These are phyloP conservation scores for Ulota crispa DNA, from an alignment of 225 moss, liverwort and hornwort species.

Conservation along the genomic window DNA sequence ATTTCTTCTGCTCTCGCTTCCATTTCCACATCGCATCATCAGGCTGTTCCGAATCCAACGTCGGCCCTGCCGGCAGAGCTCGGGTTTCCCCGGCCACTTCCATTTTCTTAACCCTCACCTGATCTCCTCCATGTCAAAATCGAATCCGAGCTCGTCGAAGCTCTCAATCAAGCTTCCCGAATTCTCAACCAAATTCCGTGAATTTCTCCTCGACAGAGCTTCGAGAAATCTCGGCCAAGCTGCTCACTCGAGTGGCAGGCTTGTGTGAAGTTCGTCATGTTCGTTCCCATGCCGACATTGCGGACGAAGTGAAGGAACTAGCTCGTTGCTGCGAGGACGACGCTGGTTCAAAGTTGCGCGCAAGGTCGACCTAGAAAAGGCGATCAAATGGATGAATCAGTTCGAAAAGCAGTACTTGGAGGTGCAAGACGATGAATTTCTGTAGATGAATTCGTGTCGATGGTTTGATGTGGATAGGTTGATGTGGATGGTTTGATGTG, in stretches of 20 bases:
- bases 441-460: too few relatives aligned
- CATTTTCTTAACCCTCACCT: constrained; percentile 16
- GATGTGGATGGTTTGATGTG: neutral
- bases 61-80: neutral
- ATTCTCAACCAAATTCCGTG: neutral
- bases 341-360: neutral
- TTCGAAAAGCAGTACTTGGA: neutral
- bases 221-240: neutral
- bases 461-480: neutral
- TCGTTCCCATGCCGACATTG: constrained; percentile 14
- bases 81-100: neutral
- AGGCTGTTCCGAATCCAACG: neutral
- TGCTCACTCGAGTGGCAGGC: neutral
- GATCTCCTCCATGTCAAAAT: neutral
- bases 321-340: neutral
- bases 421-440: neutral
- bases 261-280: neutral
- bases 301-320: neutral
- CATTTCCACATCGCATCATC: neutral
- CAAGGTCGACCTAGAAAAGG: neutral
- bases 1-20: constrained; percentile 21
- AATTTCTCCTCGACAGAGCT: neutral
- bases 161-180: neutral
- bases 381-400: neutral
- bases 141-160: neutral